A percentile compares a stretch with the other conserved stretches of the same genome.
Evolutionary conservation across 257 asterid genomes (phyloP).

Genomic region (Scutellaria barbata): DNA sequence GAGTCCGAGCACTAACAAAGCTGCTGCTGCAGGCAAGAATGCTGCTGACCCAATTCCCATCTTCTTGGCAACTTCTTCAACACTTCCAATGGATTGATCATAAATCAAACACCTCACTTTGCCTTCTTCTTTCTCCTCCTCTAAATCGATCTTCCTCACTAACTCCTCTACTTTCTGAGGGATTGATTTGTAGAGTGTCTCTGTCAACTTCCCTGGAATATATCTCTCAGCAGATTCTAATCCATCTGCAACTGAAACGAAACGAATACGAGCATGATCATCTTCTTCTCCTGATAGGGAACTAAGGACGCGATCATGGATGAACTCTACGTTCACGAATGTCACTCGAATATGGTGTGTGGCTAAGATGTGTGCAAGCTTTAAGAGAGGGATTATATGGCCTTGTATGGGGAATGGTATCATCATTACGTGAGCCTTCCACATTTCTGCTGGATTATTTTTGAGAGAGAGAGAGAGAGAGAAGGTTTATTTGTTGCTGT

Average conservation of each 20-base stretch:
- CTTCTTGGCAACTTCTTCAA: conserved; percentile 41
- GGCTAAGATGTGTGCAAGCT: conserved; percentile 50
- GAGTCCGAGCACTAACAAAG: conserved; percentile 48
- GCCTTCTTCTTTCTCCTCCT: conserved; percentile 43
- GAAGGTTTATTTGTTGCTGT: too few relatives aligned
- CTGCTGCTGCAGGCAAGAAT: conserved; percentile 63
- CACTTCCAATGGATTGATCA: conserved; percentile 53
- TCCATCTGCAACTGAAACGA: conserved; percentile 56
- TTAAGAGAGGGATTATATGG: conserved; percentile 60
- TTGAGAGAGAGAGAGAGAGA: too few relatives aligned
- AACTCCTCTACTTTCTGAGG: conserved; percentile 37
- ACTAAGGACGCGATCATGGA: conserved; percentile 32
- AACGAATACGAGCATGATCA: conserved; percentile 20
- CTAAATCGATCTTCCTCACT: not conserved
- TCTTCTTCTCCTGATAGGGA: conserved; percentile 23
- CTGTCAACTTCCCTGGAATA: conserved; percentile 47
- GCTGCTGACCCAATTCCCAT: conserved; percentile 54
- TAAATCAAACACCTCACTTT: conserved; percentile 53
- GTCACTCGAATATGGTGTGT: conserved; percentile 48
- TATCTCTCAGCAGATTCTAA: conserved; percentile 40
- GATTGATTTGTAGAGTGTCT: conserved; percentile 43
- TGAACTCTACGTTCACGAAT: conserved; percentile 50
- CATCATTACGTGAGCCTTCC: conserved; percentile 45
- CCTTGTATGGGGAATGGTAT: conserved; percentile 63
- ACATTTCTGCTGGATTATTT: too few relatives aligned